Base-by-base conservation (phyloP, 352 stramenopile genomes). In the Phytopythium boreale region DNA sequence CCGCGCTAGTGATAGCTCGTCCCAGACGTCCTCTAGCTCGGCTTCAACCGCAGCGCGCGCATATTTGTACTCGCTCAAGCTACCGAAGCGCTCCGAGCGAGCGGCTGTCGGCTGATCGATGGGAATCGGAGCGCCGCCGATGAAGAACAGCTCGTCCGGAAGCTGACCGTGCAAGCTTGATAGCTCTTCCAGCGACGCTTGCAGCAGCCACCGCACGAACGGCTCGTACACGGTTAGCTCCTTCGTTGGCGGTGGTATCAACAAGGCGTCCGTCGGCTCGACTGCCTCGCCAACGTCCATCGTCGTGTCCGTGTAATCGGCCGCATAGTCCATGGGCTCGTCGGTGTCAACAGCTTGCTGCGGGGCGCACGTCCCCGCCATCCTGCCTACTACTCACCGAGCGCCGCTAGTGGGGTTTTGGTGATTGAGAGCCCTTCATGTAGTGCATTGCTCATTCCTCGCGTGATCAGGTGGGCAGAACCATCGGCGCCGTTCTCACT, bases 171-270 rank as follows among this genome's bases (percentile, higher is more conserved):
- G 73, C 41, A 80, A 62, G 43, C 49, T 75, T 29, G 67, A 65
- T 22, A 89, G 71, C 37, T 87, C 74, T 53, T 87, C 77, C 2
- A 74, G 67, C 2, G 76, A 61, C 19, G 79, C 67, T 9, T 71
- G 63, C 12, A 91, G 70, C 15, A 91, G 49, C 82, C 82, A 91
- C 27, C 66, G 71, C 58, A 91, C 80, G 50, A 91, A 89, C 1
- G 77, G 74, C 29, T 83, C 71, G 55, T 77, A 91, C 8, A 63
- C 68, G 7, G 55, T 66, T 12, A 91, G 58, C 24, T 63, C 67
- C 29, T 56, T 57, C 7, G 76, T 84, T 10, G 82, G 80, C 17
- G 53, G 31, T n/a, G 53, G 31, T 3, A 59, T 14, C 20, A 31
- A 31, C 20, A 59, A n/a, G 41, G 75, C 66, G 36, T 71, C 67